These are phyloP conservation scores for Arachis hypogaea DNA, from an alignment of 306 rosid species.

Conservation along the genomic window DNA sequence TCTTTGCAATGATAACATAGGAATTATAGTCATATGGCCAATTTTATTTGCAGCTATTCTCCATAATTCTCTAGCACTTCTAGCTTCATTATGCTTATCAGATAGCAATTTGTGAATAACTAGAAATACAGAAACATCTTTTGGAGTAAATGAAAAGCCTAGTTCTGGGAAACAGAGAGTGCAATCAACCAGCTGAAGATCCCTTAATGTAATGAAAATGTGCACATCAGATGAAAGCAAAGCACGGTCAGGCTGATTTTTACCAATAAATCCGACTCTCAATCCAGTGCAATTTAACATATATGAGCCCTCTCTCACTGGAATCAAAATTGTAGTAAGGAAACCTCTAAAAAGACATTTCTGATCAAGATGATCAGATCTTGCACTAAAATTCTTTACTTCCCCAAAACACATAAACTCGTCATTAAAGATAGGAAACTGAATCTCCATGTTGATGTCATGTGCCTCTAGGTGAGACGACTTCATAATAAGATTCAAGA, in stretches of 20 bases:
- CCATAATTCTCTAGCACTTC: constrained; percentile 85
- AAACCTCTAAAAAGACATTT: constrained; percentile 62
- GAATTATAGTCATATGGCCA: constrained; percentile 46
- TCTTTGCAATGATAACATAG: constrained; percentile 58
- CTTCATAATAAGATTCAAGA: constrained; percentile 61
- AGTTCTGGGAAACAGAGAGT: constrained; percentile 66
- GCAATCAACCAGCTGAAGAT: constrained; percentile 60
- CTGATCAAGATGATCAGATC: constrained; percentile 48
- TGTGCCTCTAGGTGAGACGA: constrained; percentile 65
- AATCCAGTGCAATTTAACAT: constrained; percentile 54
- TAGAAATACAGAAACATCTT: constrained; percentile 55
- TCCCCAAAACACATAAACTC: constrained; percentile 49
- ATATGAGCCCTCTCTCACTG: constrained; percentile 50
- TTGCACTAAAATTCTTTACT: constrained; percentile 61
- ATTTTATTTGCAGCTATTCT: constrained; percentile 74
- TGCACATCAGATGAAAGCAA: constrained; percentile 53
- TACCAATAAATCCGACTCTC: constrained; percentile 56
- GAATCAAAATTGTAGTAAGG: constrained; percentile 55
- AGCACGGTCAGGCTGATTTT: constrained; percentile 35
- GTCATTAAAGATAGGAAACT: constrained; percentile 58
- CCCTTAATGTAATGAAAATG: constrained; percentile 52
- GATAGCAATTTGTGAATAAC: constrained; percentile 54
- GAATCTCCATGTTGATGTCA: constrained; percentile 48
- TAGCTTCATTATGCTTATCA: constrained; percentile 49
- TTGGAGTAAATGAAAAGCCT: constrained; percentile 57